Percentiles rank a stretch among this genome's conserved stretches.
These are phyloP conservation scores for Barnettozyma californica DNA, from an alignment of 805 yeast species.

Conservation along the genomic window DNA sequence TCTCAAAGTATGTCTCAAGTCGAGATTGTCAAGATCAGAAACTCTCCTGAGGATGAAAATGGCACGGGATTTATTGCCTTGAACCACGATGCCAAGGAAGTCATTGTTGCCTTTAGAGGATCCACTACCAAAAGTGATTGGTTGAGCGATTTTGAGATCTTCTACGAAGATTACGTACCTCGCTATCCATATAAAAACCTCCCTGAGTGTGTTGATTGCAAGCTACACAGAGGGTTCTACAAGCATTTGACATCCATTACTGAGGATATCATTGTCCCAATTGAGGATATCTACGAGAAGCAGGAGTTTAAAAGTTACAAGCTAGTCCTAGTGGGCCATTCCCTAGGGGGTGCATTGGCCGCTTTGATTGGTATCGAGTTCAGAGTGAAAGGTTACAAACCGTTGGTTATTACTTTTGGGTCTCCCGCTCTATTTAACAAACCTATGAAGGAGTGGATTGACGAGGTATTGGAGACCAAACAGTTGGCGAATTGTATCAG, in stretches of 20 bases:
- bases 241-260: conserved; percentile 40
- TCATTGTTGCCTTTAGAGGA: conserved; percentile 61
- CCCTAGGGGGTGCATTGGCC: conserved; percentile 73
- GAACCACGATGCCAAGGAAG: conserved; percentile 39
- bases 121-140: conserved; percentile 61
- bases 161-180: conserved; percentile 18
- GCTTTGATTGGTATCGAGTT: conserved; percentile 60
- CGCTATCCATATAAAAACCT: conserved; percentile 6
- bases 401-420: conserved; percentile 55
- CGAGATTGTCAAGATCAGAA: conserved; percentile 14
- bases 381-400: conserved; percentile 46
- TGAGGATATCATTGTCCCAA: conserved; percentile 19
- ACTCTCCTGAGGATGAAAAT: conserved; percentile 14
- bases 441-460: conserved; percentile 47
- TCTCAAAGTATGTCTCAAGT: conserved; percentile 6
- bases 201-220: conserved; percentile 43
- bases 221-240: conserved; percentile 62
- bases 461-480: conserved; percentile 40
- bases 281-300: conserved; percentile 30
- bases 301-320: conserved; percentile 41
- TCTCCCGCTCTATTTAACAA: conserved; percentile 62
- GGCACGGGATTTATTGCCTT: conserved; percentile 57
- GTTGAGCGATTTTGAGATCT: conserved; percentile 52
- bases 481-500: conserved; percentile 22
- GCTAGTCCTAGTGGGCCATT: conserved; percentile 62